Percentiles rank a stretch among this genome's conserved stretches.
phyloP scores from a whole-genome alignment of 495 filamentous ascomycete genomes.

The Aspergillus carlsbadensis region DNA sequence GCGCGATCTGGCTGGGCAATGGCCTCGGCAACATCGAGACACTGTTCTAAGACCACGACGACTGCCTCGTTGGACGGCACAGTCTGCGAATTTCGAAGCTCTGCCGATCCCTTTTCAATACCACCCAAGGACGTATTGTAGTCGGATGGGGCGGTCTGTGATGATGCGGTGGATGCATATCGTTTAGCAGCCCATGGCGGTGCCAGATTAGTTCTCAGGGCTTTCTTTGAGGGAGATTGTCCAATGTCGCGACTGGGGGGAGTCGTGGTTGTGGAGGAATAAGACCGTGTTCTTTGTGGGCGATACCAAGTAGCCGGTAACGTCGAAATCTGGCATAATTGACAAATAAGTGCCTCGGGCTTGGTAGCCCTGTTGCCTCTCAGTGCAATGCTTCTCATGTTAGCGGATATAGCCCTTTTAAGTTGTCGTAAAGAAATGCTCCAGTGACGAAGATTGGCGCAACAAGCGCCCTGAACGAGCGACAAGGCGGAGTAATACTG shows the following conservation, averaged over 20 bases:
- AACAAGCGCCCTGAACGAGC: constrained; percentile 1
- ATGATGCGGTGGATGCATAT: constrained; percentile 17
- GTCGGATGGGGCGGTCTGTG: constrained; percentile 9
- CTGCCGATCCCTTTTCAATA: constrained; percentile 26
- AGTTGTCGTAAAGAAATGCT: neutral
- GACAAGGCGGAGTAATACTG: constrained; percentile 22
- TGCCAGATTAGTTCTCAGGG: neutral
- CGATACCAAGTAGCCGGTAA: constrained; percentile 18
- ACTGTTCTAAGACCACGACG: constrained; percentile 42
- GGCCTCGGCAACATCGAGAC: constrained; percentile 39
- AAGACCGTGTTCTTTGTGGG: constrained; percentile 24
- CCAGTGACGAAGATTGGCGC: constrained; percentile 18
- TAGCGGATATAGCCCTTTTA: neutral
- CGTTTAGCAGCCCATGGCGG: constrained; percentile 3
- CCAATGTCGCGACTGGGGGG: constrained; percentile 15
- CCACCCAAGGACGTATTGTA: constrained; percentile 24
- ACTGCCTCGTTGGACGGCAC: constrained; percentile 42
- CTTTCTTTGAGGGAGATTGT: constrained; percentile 19
- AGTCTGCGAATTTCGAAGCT: constrained; percentile 31
- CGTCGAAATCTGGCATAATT: constrained; percentile 39
- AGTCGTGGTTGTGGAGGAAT: constrained; percentile 8
- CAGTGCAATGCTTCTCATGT: constrained; percentile 38
- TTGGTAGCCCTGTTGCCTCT: constrained; percentile 26
- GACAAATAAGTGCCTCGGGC: constrained; percentile 31
- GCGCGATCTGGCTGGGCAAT: constrained; percentile 34